Evolutionary conservation across 2,329 filamentous ascomycete genomes (phyloP).

Genomic region (Beauveria sp.): DNA sequence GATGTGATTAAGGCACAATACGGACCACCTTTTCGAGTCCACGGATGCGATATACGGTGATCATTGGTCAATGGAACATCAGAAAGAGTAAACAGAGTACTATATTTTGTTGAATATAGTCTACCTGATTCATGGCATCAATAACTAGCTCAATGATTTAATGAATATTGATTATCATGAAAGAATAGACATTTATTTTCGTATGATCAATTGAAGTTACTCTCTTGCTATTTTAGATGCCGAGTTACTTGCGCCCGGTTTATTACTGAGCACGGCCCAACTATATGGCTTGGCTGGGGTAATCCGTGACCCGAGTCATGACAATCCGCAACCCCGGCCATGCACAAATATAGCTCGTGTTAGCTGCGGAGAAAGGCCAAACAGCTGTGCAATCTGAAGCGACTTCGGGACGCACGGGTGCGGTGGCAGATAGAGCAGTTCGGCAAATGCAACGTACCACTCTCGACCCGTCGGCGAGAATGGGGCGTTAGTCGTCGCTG

Average conservation of each 20-base stretch:
- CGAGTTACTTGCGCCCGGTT: background rate
- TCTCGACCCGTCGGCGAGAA: background rate
- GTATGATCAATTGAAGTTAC: background rate
- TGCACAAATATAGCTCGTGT: background rate
- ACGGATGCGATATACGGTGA: no score
- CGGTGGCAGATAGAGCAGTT: background rate
- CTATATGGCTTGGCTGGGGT: background rate
- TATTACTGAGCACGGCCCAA: no score
- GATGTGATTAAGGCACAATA: background rate
- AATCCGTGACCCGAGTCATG: background rate
- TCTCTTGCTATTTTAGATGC: background rate
- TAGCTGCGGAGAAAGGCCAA: background rate
- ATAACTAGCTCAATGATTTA: no score
- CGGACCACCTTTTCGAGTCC: background rate
- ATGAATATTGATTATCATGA: no score
- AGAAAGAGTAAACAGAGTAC: background rate
- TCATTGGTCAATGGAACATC: background rate
- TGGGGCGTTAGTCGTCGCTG: background rate
- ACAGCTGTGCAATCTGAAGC: background rate
- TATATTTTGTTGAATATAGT: no score
- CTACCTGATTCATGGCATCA: no score
- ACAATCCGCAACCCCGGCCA: background rate
- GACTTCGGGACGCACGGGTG: background rate
- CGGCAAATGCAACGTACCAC: background rate
- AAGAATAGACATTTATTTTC: no score